phyloP scores from a whole-genome alignment of 768 basidiomycete genomes.

The Tulasnella sp. region DNA sequence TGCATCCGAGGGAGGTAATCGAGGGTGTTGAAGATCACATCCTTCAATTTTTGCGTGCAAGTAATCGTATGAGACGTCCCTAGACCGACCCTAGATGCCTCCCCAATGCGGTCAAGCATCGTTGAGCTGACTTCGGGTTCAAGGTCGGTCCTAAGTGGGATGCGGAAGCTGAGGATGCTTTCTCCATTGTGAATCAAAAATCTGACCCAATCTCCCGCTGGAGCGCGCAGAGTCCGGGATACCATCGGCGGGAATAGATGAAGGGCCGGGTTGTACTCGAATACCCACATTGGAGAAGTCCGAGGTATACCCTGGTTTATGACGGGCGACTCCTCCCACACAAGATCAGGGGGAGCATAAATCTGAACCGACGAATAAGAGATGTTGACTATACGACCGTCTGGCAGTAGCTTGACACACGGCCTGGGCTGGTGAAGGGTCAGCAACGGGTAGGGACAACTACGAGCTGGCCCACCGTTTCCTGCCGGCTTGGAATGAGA shows the following conservation, averaged over 20 bases:
- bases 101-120: background rate
- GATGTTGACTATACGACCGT: background rate
- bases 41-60: too few relatives aligned
- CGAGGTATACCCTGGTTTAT: background rate
- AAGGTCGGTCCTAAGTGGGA: background rate
- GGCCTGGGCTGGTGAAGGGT: background rate
- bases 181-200: background rate
- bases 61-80: too few relatives aligned
- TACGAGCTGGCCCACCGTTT: background rate
- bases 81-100: too few relatives aligned
- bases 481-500: background rate
- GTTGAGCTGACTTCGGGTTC: background rate
- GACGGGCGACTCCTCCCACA: background rate
- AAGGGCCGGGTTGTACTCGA: background rate
- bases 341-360: background rate
- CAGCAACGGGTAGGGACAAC: background rate
- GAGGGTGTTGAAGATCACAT: too few relatives aligned
- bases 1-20: too few relatives aligned
- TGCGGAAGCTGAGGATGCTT: background rate
- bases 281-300: background rate
- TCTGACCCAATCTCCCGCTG: background rate
- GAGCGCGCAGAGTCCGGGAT: background rate
- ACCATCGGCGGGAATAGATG: background rate
- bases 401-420: background rate
- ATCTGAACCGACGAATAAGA: background rate